Conservation (phyloP, 1,284 basidiomycete species). For the Puccinia polysora region DNA sequence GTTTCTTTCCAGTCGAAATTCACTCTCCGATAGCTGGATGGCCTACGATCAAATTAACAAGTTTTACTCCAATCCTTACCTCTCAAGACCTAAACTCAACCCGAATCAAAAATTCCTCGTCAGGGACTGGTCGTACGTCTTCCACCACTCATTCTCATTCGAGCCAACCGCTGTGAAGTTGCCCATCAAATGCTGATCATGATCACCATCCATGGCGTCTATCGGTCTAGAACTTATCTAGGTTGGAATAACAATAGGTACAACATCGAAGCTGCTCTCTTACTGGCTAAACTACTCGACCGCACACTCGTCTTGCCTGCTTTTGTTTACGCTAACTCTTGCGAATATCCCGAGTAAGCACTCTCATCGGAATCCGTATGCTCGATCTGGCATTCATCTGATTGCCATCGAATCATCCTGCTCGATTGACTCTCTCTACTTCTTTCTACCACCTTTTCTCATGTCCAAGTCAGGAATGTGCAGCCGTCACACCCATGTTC, state of each 20-base stretch:
- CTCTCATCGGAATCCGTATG: too few species aligned
- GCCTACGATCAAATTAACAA: too few species aligned
- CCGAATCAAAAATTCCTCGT: conserved; percentile 31
- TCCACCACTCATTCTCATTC: neutral
- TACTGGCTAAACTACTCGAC: conserved; percentile 28
- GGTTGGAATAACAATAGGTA: conserved; percentile 42
- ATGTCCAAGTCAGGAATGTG: conserved; percentile 21
- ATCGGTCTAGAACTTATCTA: conserved; percentile 4
- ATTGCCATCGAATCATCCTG: neutral
- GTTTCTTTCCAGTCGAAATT: too few species aligned
- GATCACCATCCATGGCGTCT: neutral
- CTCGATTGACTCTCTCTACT: neutral
- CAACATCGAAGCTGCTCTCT: conserved; percentile 30
- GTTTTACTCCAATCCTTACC: too few species aligned
- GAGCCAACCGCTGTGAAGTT: neutral
- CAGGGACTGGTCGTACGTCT: conserved; percentile 34
- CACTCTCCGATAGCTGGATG: too few species aligned
- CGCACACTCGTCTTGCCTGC: conserved; percentile 38
- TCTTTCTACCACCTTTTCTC: neutral
- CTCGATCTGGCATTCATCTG: neutral
- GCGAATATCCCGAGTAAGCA: conserved; percentile 34
- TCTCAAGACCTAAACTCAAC: too few species aligned
- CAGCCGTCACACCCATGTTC: conserved; percentile 32
- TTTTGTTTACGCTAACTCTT: conserved; percentile 31
- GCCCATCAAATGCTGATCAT: neutral